Conservation (phyloP, 2,329 filamentous ascomycete genomes). For the Calonectria honghensis region DNA sequence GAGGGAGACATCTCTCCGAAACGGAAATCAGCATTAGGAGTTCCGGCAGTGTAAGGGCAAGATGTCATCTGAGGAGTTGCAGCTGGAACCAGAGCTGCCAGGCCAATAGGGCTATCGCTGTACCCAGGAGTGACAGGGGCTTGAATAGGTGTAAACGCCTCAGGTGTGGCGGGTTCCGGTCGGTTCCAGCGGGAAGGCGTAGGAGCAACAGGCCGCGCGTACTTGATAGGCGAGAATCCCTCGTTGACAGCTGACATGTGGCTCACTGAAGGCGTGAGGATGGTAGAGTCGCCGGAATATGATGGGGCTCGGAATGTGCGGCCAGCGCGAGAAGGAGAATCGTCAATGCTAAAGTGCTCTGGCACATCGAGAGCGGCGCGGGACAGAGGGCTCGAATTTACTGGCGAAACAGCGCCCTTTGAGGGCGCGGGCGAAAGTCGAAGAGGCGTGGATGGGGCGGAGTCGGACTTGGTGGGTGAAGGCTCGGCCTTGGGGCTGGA, state of each 20-base stretch:
- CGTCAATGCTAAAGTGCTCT: constrained; percentile 26
- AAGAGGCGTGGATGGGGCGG: constrained; percentile 54
- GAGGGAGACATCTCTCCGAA: constrained; percentile 56
- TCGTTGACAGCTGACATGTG: constrained; percentile 37
- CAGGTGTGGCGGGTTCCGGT: constrained; percentile 51
- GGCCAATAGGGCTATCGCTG: constrained; percentile 46
- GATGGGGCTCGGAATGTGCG: constrained; percentile 48
- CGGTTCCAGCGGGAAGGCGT: constrained; percentile 56
- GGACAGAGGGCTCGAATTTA: constrained; percentile 44
- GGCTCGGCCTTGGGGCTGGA: constrained; percentile 50
- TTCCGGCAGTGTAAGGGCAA: constrained; percentile 37
- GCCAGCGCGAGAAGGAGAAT: constrained; percentile 45
- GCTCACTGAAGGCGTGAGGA: constrained; percentile 32
- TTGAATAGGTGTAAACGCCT: constrained; percentile 42
- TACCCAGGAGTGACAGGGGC: constrained; percentile 33
- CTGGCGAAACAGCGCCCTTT: neutral
- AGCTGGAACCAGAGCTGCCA: constrained; percentile 46
- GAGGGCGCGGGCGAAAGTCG: constrained; percentile 43
- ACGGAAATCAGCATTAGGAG: constrained; percentile 49
- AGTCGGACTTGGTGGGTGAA: constrained; percentile 58
- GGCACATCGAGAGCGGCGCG: constrained; percentile 18
- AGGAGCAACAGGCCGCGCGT: constrained; percentile 54
- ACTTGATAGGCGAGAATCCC: constrained; percentile 48
- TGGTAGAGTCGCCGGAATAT: constrained; percentile 45
- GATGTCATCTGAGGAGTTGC: constrained; percentile 43